Base-by-base conservation (phyloP, 495 filamentous ascomycete species). In the Glonium stellatum region DNA sequence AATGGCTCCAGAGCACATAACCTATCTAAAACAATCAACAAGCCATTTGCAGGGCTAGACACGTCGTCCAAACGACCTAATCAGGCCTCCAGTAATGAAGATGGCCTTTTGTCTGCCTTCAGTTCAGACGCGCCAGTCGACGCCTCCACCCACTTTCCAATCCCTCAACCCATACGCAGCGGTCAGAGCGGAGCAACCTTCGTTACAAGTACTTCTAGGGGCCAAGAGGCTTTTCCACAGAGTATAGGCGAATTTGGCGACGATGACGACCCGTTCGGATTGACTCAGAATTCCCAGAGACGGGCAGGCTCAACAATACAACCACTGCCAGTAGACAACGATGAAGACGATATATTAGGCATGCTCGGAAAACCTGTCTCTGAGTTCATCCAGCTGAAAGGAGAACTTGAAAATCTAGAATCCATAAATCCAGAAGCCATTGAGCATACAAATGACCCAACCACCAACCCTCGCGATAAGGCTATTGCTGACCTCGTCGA, bases 401-500 rank as follows among this genome's bases (percentile, higher is more conserved):
- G 77, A 74, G 13, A 76, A 76, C 57, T 73, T 35, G 67, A 12
- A 61, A 59, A 34, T 66, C 60, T 27, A 47, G 72, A 61, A 31
- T 55, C 18, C 37, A 15, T 42, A 64, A 63, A 1, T 8, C 36
- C 10, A n/a, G 35, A 36, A 6, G 18, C 69, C 70, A 11, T 46
- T 27, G 50, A 55, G 15, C 52, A 62, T 62, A 71, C 76, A 8
- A 59, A 75, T 0, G 53, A 52, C 0, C 54, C 54, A 13, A 12
- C 41, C 4, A 49, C 46, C 21, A 85, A 86, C 67, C 87, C 85
- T 9, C 83, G 84, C 49, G 91, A 96, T 69, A 82, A 80, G 54
- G 90, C 90, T 4, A 81, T 97, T 56, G 91, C 90, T 0, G 90
- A 97, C 68, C 72, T 98, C 19, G 85, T 97, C 10, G 92, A 97